Base-by-base conservation (phyloP, 208 protist genomes). In the Leishmania arabica region DNA sequence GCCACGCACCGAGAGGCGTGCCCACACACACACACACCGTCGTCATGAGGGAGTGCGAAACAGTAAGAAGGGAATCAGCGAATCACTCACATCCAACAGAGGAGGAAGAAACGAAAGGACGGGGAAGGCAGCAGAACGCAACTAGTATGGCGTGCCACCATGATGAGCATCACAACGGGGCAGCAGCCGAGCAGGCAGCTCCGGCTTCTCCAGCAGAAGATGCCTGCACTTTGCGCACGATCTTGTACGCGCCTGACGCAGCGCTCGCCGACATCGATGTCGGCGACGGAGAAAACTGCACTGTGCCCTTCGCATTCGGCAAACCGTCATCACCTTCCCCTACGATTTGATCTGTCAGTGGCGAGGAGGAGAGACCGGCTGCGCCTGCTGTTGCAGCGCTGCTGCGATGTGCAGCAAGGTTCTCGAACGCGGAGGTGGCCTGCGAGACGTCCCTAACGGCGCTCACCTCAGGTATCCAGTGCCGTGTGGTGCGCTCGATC, bases 391-490 rank as follows among this genome's bases (percentile, higher is more conserved):
- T 17, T 4, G 68, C 68, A 11, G 68, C 40, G 51, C 58, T 45
- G 34, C 62, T 64, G 54, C 31, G 49, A 6, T 60, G 70, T 37
- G 81, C 84, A 2, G 77, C 79, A 31, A 79, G 81, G 49, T 74
- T 49, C 49, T 89, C 84, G 53, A 85, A 89, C 19, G 77, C 58
- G 13, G 86, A 86, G 17, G 75, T 68, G 2, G 53, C 15, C 6
- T 79, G 78, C 47, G 83, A 81, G 62, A 95, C 90, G 60, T 95
- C 91, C 42, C 78, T 78, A 27, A 98, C 93, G 11, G 68, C 84
- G 68, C 65, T 75, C 80, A 98, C 95, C 85, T 98, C 95, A 4
- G 95, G 93, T 47, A 98, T 89, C 92, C 94, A 98, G 84, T 98
- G 96, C 74, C 89, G 87, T 64, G 93, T 92, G 13, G 93, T 96